A percentile compares a stretch with the other conserved stretches of the same genome.
phyloP scores from a whole-genome alignment of 1,284 basidiomycete genomes.

The Kalmanozyma brasiliensis region DNA sequence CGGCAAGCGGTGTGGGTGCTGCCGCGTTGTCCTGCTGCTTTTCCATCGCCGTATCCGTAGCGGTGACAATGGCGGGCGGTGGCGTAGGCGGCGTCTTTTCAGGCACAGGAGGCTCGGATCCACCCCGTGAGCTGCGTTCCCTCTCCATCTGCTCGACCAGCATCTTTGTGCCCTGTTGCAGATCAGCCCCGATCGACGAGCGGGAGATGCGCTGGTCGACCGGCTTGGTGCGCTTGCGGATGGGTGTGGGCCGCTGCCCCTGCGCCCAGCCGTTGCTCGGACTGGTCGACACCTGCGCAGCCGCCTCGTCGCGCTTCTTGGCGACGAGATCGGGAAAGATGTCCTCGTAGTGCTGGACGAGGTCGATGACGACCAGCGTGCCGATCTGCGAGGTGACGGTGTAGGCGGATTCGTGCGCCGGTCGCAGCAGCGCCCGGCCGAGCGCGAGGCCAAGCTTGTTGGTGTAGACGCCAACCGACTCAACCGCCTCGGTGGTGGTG shows the following conservation, averaged over 20 bases:
- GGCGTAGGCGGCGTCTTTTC: conserved; percentile 1
- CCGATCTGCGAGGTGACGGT: conserved; percentile 77
- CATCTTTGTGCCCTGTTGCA: conserved; percentile 39
- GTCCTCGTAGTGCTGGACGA: conserved; percentile 79
- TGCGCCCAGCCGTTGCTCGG: conserved; percentile 2
- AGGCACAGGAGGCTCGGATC: not conserved
- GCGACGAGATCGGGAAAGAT: conserved; percentile 83
- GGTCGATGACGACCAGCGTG: conserved; percentile 80
- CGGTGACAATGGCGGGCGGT: conserved; percentile 14
- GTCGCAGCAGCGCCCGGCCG: conserved; percentile 84
- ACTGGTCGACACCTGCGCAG: conserved; percentile 4
- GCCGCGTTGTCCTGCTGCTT: conserved; percentile 18
- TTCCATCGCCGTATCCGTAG: conserved; percentile 66
- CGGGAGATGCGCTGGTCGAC: conserved; percentile 76
- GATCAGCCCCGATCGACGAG: conserved; percentile 40
- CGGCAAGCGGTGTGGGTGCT: conserved; percentile 67
- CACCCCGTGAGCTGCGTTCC: conserved; percentile 19
- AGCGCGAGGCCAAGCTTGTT: conserved; percentile 86
- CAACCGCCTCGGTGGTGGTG: conserved; percentile 73
- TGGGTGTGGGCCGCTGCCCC: conserved; percentile 74
- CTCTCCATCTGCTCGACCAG: conserved; percentile 48
- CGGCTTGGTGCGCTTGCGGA: conserved; percentile 85
- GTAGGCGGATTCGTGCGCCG: conserved; percentile 86
- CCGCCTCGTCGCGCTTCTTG: conserved; percentile 80
- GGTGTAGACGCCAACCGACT: conserved; percentile 79